Base-by-base conservation (phyloP, 2,329 filamentous ascomycete species). In the Ophiosphaerella herpotricha region DNA sequence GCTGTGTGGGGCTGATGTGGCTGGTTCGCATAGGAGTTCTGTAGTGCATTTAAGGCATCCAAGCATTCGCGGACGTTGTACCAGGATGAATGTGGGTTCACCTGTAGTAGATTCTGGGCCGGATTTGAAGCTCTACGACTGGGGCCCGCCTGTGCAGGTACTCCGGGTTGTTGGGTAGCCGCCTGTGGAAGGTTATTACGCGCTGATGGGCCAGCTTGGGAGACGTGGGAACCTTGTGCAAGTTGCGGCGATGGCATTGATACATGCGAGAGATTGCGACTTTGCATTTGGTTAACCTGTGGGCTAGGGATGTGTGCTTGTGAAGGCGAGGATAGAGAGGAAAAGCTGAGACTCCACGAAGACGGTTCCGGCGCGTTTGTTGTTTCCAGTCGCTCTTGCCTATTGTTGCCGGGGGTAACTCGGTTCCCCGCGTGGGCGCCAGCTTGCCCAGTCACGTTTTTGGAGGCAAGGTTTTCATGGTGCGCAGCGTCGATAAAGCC, bases 211-310 rank as follows among this genome's bases (percentile, higher is more conserved):
- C 11, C 26, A 29, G 11, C 26, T 11, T 29, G 26, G 11, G 7
- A 29, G 26, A 11, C 6, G 11, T 29, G 11, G 26, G 26, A 24
- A n/a, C 18, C 31, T 23, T 48, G 50, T 8, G 43, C 46, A 13
- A 44, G 38, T 39, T 57, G 54, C 9, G 49, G 52, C 16, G 43
- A 56, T 6, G 35, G 35, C 26, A 46, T 35, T 11, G 54, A 55
- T n/a, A 13, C 14, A 31, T 36, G 8, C 11, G 39, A 35, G 13
- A 48, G 48, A 34, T 43, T 54, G 16, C 31, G 49, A 9, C 11
- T 46, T 13, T 50, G 32, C n/a, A 13, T 18, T 9, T 50, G 26
- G 6, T 29, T 29, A 29, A 11, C 26, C 4, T 21, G 18, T 21
- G 18, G 18, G 18, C 18, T 4, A 21, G 18, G 18, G 18, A 21